Conservation (phyloP, 179 eudicot genomes). For the Spergularia azorica region DNA sequence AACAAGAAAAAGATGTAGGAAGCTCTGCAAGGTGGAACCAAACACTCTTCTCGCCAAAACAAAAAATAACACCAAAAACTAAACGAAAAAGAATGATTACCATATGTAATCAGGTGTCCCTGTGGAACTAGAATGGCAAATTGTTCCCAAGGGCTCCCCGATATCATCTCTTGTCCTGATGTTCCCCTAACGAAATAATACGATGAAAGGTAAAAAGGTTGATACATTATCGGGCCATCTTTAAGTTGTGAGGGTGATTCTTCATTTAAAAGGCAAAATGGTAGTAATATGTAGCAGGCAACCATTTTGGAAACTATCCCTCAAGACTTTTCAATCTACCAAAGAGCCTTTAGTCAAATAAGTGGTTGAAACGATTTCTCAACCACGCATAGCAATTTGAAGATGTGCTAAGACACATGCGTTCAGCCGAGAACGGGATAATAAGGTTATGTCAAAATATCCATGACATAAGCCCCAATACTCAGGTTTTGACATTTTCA, state of each 20-base stretch:
- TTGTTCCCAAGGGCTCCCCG: slow-evolving; percentile 69
- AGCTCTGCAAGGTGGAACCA: slow-evolving; percentile 10
- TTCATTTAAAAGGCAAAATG: not conserved
- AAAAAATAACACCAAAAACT: too few species aligned
- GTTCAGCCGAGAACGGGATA: not conserved
- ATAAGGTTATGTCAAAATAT: not conserved
- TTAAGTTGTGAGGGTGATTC: not conserved
- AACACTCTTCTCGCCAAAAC: not conserved
- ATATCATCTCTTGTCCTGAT: slow-evolving; percentile 46
- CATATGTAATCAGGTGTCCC: slow-evolving; percentile 85
- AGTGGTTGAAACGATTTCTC: not conserved
- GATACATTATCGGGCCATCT: not conserved
- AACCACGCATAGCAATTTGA: not conserved
- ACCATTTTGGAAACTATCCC: too few species aligned
- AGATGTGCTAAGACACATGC: not conserved
- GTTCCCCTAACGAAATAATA: slow-evolving; percentile 43
- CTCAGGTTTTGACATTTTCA: not conserved
- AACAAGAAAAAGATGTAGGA: not conserved
- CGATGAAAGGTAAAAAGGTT: not conserved
- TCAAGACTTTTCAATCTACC: not conserved
- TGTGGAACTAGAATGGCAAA: slow-evolving; percentile 63
- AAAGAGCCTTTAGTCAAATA: not conserved
- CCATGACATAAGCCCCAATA: not conserved
- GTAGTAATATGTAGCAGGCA: not conserved
- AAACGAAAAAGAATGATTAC: slow-evolving; percentile 29